These are phyloP conservation scores for Paxillus involutus DNA, from an alignment of 768 basidiomycete genomes.

Conservation along the genomic window DNA sequence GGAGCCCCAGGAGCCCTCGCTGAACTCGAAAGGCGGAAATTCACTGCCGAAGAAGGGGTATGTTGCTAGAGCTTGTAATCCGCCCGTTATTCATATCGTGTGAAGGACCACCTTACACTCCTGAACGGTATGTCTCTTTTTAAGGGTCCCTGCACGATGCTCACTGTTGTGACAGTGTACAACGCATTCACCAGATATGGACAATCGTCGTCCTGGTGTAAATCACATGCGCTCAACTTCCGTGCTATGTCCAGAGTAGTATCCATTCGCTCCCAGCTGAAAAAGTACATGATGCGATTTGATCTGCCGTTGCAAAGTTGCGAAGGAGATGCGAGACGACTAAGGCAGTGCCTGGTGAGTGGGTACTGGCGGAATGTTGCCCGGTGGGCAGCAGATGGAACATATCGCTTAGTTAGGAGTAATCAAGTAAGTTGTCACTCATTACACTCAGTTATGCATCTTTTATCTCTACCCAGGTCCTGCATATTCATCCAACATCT, in stretches of 20 bases:
- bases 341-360: slow-evolving; percentile 86
- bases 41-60: slow-evolving; percentile 97
- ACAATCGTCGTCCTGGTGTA: slow-evolving; percentile 90
- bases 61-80: slow-evolving; percentile 22
- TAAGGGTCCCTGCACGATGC: background rate
- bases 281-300: slow-evolving; percentile 94
- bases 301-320: slow-evolving; percentile 81
- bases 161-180: slow-evolving; percentile 58
- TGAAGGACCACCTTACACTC: slow-evolving; percentile 90
- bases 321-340: slow-evolving; percentile 78
- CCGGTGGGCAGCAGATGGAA: slow-evolving; percentile 88
- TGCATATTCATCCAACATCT: slow-evolving; percentile 92
- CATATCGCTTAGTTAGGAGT: slow-evolving; percentile 86
- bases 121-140: slow-evolving; percentile 66
- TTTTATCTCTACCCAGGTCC: slow-evolving; percentile 44
- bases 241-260: slow-evolving; percentile 92
- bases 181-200: slow-evolving; percentile 89
- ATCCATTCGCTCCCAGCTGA: slow-evolving; percentile 91
- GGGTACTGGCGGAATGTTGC: slow-evolving; percentile 97
- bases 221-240: slow-evolving; percentile 88
- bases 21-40: slow-evolving; percentile 92
- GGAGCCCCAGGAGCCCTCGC: slow-evolving; percentile 83
- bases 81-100: background rate
- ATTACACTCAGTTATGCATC: background rate
- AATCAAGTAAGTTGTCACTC: slow-evolving; percentile 56